These are phyloP conservation scores for Stagonosporopsis tanaceti DNA, from an alignment of 2,329 filamentous ascomycete species.

Conservation along the genomic window DNA sequence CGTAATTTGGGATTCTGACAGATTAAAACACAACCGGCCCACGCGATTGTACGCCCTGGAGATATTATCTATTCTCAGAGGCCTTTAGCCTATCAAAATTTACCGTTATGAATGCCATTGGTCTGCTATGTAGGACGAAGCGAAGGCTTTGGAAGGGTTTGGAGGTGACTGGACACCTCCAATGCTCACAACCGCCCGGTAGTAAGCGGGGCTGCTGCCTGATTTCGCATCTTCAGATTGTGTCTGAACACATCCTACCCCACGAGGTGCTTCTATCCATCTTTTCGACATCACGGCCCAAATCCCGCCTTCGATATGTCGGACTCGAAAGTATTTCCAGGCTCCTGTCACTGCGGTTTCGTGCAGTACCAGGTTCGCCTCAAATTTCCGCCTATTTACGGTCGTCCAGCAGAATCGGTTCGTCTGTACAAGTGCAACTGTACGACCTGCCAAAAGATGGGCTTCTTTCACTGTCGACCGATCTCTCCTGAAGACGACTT, in stretches of 20 bases:
- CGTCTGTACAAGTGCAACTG: constrained; percentile 59
- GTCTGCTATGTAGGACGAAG: neutral
- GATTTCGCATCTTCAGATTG: neutral
- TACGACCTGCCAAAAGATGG: constrained; percentile 59
- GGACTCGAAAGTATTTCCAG: constrained; percentile 37
- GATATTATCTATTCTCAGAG: neutral
- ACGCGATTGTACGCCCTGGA: neutral
- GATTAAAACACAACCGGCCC: too few species aligned
- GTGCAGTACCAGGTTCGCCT: constrained; percentile 56
- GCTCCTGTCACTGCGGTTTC: constrained; percentile 59
- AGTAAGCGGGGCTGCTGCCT: constrained; percentile 15
- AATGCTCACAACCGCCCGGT: neutral
- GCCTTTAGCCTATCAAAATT: neutral
- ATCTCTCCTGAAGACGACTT: constrained; percentile 54
- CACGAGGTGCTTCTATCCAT: too few species aligned
- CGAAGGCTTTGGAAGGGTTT: neutral
- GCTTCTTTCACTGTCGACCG: constrained; percentile 57
- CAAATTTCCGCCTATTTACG: constrained; percentile 50
- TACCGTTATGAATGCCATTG: too few species aligned
- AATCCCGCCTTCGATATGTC: constrained; percentile 25
- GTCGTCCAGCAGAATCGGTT: constrained; percentile 26
- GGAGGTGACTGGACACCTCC: constrained; percentile 3
- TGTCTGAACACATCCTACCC: neutral
- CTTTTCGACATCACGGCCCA: neutral
- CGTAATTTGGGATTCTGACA: neutral